Evolutionary conservation across 1,139 yeast genomes (phyloP).

Genomic region (Zygoascus meyerae): DNA sequence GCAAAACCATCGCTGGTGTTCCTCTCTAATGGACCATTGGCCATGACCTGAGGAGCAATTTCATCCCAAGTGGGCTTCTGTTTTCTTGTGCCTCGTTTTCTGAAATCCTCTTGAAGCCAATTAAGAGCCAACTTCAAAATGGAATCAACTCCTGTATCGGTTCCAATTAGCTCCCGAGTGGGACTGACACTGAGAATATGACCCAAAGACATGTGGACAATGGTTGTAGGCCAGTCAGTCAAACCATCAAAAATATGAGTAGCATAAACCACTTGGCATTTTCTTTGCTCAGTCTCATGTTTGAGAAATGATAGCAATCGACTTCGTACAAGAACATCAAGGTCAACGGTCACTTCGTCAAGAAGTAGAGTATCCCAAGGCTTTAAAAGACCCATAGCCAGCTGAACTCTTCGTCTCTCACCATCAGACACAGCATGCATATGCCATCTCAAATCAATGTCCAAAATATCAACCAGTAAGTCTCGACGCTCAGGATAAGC

Average conservation of each 20-base stretch:
- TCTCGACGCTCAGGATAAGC: conserved; percentile 70
- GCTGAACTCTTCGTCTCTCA: conserved; percentile 86
- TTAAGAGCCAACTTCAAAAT: conserved; percentile 35
- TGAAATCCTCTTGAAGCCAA: conserved; percentile 40
- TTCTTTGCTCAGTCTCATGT: conserved; percentile 59
- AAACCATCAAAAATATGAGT: conserved; percentile 96
- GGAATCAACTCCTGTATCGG: conserved; percentile 29
- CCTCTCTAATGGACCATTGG: conserved; percentile 26
- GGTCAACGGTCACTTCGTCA: conserved; percentile 94
- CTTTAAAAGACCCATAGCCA: conserved; percentile 84
- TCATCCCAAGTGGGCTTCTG: conserved; percentile 26
- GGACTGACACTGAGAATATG: conserved; percentile 30
- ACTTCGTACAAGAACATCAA: conserved; percentile 86
- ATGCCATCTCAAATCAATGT: conserved; percentile 83
- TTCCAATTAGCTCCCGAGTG: conserved; percentile 11
- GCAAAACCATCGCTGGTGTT: conserved; percentile 24
- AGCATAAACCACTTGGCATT: conserved; percentile 69
- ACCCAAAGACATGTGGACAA: conserved; percentile 78
- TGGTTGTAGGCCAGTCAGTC: conserved; percentile 79
- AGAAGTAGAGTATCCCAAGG: conserved; percentile 83
- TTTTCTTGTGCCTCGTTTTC: conserved; percentile 40
- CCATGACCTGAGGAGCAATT: conserved; percentile 20
- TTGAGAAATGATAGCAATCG: conserved; percentile 63
- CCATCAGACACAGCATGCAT: conserved; percentile 94
- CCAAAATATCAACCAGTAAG: conserved; percentile 64